Base-by-base conservation (phyloP, 805 yeast genomes). In the Cyberlindnera mycetangii region DNA sequence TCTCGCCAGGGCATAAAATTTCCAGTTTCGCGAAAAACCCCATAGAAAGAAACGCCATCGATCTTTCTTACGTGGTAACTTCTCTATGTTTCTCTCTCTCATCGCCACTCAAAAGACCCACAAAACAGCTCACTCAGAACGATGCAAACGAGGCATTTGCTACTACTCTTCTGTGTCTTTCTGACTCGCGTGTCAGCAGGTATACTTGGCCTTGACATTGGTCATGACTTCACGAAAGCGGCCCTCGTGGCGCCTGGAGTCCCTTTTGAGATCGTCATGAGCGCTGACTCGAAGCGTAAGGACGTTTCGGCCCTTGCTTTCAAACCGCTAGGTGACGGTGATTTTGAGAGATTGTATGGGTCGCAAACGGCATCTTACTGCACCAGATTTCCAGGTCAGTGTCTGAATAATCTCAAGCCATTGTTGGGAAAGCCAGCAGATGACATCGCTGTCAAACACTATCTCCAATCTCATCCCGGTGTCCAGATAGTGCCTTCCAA, bases 221-320 rank as follows among this genome's bases (percentile, higher is more conserved):
- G 99, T 42, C 84, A 86, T 44, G 92, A 89, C 58, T 85, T 72
- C 69, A 78, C 89, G 19, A 93, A 93, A 62, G 89, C 96, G 2
- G 87, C 83, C 39, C 70, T 93, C 37, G 85, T 93, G 32, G 96
- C 97, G 0, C 97, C 97, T 0, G 88, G 89, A 11, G 81, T 89
- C 17, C 85, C 89, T 14, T 82, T 90, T 60, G 98, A 93, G 58
- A 76, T 93, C 32, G 83, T 93, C 12, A 69, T 93, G 49, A 88
- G 97, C 4, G 83, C 88, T 20, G 98, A 93, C 57, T 84, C 96
- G 3, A 88, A 89, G 65, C 75, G 99, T 46, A 93, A 93, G 62
- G 98, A 92, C 56, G 70, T 82, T 5, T 76, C 90, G 4, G 97
- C 95, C 1, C 55, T 93, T 11, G 82, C 86, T 1, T 71, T 90